Evolutionary conservation across 2,329 filamentous ascomycete genomes (phyloP).

Genomic region (Apiospora hydei): DNA sequence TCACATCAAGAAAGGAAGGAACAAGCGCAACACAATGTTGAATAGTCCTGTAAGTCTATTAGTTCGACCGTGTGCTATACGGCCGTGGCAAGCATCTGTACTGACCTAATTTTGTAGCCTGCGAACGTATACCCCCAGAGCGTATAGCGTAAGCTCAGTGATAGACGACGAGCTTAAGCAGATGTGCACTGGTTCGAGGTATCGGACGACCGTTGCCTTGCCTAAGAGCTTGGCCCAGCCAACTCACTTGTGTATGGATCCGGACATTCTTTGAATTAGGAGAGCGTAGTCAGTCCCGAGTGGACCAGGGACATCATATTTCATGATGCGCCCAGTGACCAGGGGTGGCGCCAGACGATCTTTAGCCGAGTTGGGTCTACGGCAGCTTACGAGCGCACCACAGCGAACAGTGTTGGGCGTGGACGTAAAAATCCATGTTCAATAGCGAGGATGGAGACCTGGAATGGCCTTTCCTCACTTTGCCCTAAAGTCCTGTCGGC

Average conservation of each 20-base stretch:
- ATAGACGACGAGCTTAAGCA: constrained; percentile 24
- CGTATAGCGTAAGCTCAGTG: constrained; percentile 46
- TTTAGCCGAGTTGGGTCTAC: constrained; percentile 20
- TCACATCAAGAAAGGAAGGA: constrained; percentile 97
- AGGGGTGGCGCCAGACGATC: constrained; percentile 17
- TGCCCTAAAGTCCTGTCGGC: constrained; percentile 19
- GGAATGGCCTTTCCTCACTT: constrained; percentile 22
- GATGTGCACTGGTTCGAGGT: constrained; percentile 8
- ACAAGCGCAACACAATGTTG: constrained; percentile 92
- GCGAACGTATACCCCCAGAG: constrained; percentile 64
- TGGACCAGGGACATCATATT: not conserved
- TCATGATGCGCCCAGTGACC: not conserved
- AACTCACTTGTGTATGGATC: constrained; percentile 5
- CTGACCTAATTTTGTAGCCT: constrained; percentile 48
- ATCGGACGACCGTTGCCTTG: not conserved
- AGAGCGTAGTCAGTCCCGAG: constrained; percentile 14
- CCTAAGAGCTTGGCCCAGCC: constrained; percentile 3
- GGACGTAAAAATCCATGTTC: constrained; percentile 22
- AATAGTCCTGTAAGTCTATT: constrained; percentile 85
- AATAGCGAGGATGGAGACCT: constrained; percentile 13
- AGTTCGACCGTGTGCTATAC: not conserved
- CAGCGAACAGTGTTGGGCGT: constrained; percentile 10
- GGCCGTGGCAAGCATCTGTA: constrained; percentile 20
- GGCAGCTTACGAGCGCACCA: constrained; percentile 10
- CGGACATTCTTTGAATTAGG: constrained; percentile 21